Conservation (phyloP, 2,329 filamentous ascomycete genomes). For the Dothistroma pini region DNA sequence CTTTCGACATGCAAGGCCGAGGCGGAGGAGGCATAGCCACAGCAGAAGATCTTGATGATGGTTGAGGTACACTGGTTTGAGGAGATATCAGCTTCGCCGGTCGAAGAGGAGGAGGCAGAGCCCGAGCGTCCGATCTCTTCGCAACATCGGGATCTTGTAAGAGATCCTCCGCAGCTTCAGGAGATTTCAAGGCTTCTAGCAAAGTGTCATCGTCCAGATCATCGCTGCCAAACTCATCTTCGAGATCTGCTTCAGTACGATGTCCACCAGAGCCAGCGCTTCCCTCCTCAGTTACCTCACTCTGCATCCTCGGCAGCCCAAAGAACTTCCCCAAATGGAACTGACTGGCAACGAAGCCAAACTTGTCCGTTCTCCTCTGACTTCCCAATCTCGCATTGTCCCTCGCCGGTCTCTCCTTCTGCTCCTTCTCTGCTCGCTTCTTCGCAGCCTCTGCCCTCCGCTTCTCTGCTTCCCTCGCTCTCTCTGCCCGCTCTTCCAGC, state of each 20-base stretch:
- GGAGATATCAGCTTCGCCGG: background rate
- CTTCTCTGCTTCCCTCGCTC: slow-evolving; percentile 34
- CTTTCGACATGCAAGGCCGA: too few species aligned
- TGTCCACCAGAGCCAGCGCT: background rate
- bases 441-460: slow-evolving; percentile 29
- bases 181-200: slow-evolving; percentile 21
- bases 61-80: background rate
- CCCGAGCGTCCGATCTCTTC: background rate
- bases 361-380: slow-evolving; percentile 33
- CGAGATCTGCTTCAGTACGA: background rate
- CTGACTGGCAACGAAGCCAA: slow-evolving; percentile 36
- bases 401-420: slow-evolving; percentile 19
- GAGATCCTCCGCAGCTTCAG: background rate
- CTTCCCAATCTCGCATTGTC: slow-evolving; percentile 26
- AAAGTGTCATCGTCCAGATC: slow-evolving; percentile 34
- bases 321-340: slow-evolving; percentile 37
- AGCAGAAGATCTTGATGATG: background rate
- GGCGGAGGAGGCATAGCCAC: background rate
- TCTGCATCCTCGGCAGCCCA: slow-evolving; percentile 13
- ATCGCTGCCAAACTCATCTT: slow-evolving; percentile 27
- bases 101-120: background rate
- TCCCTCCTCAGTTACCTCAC: background rate
- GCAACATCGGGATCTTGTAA: background rate
- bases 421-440: slow-evolving; percentile 30
- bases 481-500: slow-evolving; percentile 34